Evolutionary conservation across 345 rosid species (phyloP), one percentile per base, ranked within the genome.

Genomic region (Clarkia xantiana): DNA sequence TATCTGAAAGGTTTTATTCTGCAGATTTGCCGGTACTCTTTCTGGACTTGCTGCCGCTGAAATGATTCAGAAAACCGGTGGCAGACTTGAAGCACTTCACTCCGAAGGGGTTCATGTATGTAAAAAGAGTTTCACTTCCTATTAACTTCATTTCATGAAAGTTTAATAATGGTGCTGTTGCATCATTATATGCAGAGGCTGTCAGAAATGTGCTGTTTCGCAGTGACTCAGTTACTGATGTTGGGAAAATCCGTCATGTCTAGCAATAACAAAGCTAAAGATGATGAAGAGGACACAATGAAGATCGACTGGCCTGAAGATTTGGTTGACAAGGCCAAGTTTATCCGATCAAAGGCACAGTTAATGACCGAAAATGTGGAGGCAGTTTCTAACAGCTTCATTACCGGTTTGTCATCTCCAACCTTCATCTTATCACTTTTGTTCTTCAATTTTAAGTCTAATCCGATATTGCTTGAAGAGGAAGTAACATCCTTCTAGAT

Each of bases 41-140:
- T 56, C 72, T 1, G 99, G 95, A 54, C 58, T 60, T 57, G 62
- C 70, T 41, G 62, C 69, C 36, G 73, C 79, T 56, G 96, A 93
- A 64, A 74, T 84, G 58, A 64, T 87, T 59, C 94, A 84, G 64
- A 77, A 86, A 55, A 87, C 99, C 9, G 62, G 76, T 52, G 79
- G 90, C 71, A 78, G 99, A 62, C 77, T 84, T 25, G 99, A 91
- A 63, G 71, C 87, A 44, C 83, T 86, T 58, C 98, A 91, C 69
- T 84, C 98, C 9, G 96, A 91, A 67, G 96, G 99, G 44, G 79
- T 86, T 73, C 99, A 91, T 71, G 99, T 91, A 76, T 46, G 84
- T 39, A 2, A 36, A 68, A 56, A 60, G 36, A 29, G 36, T 56
- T 44, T 40, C 59, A 47, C 36, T 44, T 51, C 18, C 52, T 34